Conservation (phyloP, 495 filamentous ascomycete genomes). For the Penicillium tannophilum region DNA sequence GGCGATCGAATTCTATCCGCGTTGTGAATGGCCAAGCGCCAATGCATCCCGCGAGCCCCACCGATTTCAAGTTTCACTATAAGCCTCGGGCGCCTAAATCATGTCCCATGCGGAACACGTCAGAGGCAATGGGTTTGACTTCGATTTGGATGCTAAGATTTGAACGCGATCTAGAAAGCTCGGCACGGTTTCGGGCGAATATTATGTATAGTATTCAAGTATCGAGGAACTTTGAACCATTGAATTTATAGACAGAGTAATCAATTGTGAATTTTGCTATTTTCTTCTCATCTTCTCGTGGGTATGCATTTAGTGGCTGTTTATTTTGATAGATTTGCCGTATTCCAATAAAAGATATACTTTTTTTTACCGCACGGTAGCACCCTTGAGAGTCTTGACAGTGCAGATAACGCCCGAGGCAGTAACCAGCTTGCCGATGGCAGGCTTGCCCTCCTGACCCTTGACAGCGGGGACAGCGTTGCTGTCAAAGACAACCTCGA, state of each 20-base stretch:
- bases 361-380: conserved; percentile 59
- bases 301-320: conserved; percentile 28
- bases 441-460: conserved; percentile 62
- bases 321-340: conserved; percentile 22
- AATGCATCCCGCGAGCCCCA: background rate
- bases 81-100: background rate
- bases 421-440: conserved; percentile 69
- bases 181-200: background rate
- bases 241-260: background rate
- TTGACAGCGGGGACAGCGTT: conserved; percentile 60
- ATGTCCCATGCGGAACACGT: background rate
- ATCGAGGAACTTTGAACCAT: background rate
- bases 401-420: conserved; percentile 71
- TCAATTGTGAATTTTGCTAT: conserved; percentile 17
- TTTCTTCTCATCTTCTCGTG: conserved; percentile 33
- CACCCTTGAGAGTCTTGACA: conserved; percentile 72
- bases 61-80: background rate
- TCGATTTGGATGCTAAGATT: too few species aligned
- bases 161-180: background rate
- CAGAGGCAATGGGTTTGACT: background rate
- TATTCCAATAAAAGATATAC: background rate
- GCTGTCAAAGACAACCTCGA: conserved; percentile 80
- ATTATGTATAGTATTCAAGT: background rate
- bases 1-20: background rate
- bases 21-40: background rate